phyloP scores from a whole-genome alignment of 2,329 filamentous ascomycete genomes.

The Aspergillus sojae region DNA sequence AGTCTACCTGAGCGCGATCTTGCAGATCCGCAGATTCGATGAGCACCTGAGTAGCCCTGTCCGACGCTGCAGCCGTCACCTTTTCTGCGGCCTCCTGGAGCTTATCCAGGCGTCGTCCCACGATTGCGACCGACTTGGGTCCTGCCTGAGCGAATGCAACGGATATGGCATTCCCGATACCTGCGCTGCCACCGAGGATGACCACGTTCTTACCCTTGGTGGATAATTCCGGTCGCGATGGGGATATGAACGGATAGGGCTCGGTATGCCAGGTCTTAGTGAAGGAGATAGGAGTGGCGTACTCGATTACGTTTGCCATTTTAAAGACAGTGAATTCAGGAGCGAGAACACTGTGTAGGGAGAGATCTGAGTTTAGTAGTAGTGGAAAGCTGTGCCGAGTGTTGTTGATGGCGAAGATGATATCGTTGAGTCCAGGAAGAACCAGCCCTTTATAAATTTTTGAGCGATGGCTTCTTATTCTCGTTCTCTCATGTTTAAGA shows the following conservation, averaged over 20 bases:
- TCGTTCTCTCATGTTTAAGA: no score
- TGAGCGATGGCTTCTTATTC: no score
- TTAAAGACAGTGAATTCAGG: neutral
- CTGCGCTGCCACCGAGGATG: neutral
- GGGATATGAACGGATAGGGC: constrained; percentile 36
- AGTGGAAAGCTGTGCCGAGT: neutral
- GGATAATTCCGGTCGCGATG: constrained; percentile 26
- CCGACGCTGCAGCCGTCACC: neutral
- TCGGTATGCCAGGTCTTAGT: constrained; percentile 34
- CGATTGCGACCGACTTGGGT: neutral
- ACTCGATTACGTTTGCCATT: constrained; percentile 6
- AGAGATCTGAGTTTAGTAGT: neutral
- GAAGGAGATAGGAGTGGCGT: constrained; percentile 30
- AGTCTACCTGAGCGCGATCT: neutral
- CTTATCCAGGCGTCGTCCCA: neutral
- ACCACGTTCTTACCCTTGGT: neutral
- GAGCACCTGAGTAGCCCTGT: no score
- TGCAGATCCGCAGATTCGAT: neutral
- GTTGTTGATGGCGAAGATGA: neutral
- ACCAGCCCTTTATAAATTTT: no score
- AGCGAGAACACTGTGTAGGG: neutral
- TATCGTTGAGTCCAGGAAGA: no score
- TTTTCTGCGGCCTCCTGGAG: neutral
- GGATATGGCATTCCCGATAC: neutral
- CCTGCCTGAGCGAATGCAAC: neutral